Evolutionary conservation across 805 yeast species (phyloP), one percentile per base, ranked within the genome.

Genomic region (Torulaspora gathmanii): DNA sequence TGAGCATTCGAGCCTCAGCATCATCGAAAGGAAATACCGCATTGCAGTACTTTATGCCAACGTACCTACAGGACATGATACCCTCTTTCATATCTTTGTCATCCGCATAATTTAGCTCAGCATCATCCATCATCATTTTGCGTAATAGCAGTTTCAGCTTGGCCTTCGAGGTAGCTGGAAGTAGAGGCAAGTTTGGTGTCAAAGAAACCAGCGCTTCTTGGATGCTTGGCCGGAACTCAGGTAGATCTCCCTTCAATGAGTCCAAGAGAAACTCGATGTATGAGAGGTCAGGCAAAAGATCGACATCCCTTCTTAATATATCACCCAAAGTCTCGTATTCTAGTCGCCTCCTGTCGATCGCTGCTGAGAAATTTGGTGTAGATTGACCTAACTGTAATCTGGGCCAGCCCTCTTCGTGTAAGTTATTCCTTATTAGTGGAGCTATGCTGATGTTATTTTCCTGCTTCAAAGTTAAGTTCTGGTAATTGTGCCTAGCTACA

Each of bases 251-350:
- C 41, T 73, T 75, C 31, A 90, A 64, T 19, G 93, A 80, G 29
- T 80, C 80, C 51, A 89, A 81, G 15, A 90, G 64, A 56, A 88
- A 89, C 40, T 75, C 77, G 31, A 87, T 60, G 49, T 75, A 78
- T 0, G 73, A 60, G 29, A 82, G 63, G 54, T 80, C 80, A 11
- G 66, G 54, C 2, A 67, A 46, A 26, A 80, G 59, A 0, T 59
- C 53, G 1, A 77, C 70, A 31, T 74, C 69, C 27, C 74, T 70
- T 45, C 74, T 70, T 40, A 84, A 58, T 6, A 90, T 70, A 16
- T 79, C 73, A 1, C 95, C 93, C 19, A 90, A 63, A 0, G 95
- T 82, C 60, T 86, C 95, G 57, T 87, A 90, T 53, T 85, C 87
- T 30, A 73, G 64, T 55, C 75, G 74, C 53, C 93, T 72, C 52